Evolutionary conservation across 768 basidiomycete species (phyloP).

Genomic region (Stropharia rugosoannulata): DNA sequence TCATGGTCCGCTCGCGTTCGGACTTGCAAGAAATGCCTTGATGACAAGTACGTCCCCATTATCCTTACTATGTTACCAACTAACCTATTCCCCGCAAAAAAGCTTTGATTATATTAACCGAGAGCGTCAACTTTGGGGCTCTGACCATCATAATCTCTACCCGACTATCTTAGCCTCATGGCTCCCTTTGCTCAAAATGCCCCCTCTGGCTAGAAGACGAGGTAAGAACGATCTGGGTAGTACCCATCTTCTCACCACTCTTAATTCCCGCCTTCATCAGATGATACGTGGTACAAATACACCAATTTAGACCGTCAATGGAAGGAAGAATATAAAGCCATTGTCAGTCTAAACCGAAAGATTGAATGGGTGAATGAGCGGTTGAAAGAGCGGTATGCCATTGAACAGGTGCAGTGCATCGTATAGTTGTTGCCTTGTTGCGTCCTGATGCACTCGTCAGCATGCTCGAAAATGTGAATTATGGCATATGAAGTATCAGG

Average conservation of each 20-base stretch:
- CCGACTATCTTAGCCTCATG: background rate
- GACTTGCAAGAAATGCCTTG: background rate
- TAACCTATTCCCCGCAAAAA: background rate
- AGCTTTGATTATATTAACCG: background rate
- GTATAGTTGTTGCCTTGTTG: background rate
- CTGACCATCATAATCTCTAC: background rate
- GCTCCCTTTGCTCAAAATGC: background rate
- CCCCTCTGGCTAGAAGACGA: too few species aligned
- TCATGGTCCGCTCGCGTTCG: conserved; percentile 1
- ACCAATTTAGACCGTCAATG: background rate
- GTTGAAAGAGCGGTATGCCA: background rate
- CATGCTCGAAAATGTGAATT: background rate
- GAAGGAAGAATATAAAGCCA: background rate
- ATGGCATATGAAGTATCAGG: background rate
- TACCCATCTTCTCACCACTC: background rate
- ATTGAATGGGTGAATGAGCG: background rate
- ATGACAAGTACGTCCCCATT: background rate
- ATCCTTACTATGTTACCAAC: too few species aligned
- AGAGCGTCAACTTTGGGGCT: too few species aligned
- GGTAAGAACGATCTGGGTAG: too few species aligned
- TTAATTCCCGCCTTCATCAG: too few species aligned
- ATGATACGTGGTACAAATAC: too few species aligned
- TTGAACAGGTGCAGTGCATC: background rate
- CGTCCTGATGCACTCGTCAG: background rate
- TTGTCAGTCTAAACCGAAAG: background rate